Evolutionary conservation across 495 filamentous ascomycete species (phyloP), one percentile per base, ranked within the genome.

Genomic region (Schizothecium vesticola): DNA sequence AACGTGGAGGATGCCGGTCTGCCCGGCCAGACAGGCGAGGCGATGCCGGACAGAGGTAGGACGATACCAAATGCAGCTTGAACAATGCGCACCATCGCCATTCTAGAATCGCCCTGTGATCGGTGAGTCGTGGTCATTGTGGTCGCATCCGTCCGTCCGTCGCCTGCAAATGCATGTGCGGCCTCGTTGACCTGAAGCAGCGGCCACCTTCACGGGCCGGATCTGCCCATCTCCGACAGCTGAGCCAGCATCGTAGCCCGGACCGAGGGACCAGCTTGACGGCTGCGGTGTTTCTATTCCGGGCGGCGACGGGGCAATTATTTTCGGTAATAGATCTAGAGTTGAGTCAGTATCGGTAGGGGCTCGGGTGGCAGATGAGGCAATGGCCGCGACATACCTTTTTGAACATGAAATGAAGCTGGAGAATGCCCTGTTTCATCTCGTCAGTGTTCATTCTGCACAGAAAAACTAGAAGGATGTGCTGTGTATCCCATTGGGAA

Each of bases 341-440:
- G 55, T 60, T 21, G 33, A 66, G 77, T 87, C 69, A 87, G 82
- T 66, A 73, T 60, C 11, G 21, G 59, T 13, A n/a, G 16, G 10
- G 29, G 24, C 22, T 13, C 19, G 2, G 19, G 22, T n/a, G 24
- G 60, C n/a, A 19, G 9, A 21, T 59, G 43, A 9, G 22, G 25
- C 28, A 55, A 55, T 2, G n/a, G 3, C 3, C 5, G 58, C n/a
- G 19, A 72, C 78, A 59, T 74, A 86, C 84, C 84, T 87, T 94
- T 78, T 98, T 98, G 83, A 98, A 96, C 77, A 97, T 93, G 78
- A 99, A 99, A 78, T 98, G 95, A 36, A 99, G 83, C 82, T 97
- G 94, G 31, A 99, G 84, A 74, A 99, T 97, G 36, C 95, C 96
- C 91, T 96, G 67, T 51, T 51, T 59, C 29, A 28, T 25, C 8